Evolutionary conservation across 225 moss, liverwort and hornwort genomes (phyloP).

Genomic region (Takakia lepidozioides): DNA sequence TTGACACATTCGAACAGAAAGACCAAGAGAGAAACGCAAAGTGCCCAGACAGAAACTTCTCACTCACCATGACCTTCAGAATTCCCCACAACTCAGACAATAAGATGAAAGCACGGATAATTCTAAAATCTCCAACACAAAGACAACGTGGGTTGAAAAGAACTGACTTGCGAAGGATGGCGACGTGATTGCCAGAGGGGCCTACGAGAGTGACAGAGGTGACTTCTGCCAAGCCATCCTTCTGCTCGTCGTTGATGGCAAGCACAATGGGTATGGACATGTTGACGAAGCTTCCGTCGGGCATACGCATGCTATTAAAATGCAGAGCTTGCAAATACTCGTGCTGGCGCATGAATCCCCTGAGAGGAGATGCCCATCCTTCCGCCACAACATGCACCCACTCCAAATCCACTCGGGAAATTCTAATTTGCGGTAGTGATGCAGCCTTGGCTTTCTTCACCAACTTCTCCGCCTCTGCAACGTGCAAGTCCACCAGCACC

Average conservation of each 20-base stretch:
- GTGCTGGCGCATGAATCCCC: conserved; percentile 80
- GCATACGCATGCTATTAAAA: conserved; percentile 49
- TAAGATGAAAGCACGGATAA: too few relatives aligned
- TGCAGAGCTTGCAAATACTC: conserved; percentile 83
- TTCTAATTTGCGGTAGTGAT: conserved; percentile 38
- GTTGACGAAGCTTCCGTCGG: conserved; percentile 52
- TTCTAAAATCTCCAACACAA: too few relatives aligned
- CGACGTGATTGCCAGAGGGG: conserved; percentile 46
- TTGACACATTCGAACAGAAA: too few relatives aligned
- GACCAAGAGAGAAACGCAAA: too few relatives aligned
- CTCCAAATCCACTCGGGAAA: conserved; percentile 58
- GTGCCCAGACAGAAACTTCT: too few relatives aligned
- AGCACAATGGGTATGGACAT: conserved; percentile 93
- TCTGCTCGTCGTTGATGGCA: conserved; percentile 63
- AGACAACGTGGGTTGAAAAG: too few relatives aligned
- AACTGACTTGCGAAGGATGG: conserved; percentile 80
- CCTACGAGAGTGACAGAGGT: conserved; percentile 52
- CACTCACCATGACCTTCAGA: too few relatives aligned
- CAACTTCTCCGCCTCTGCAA: conserved; percentile 28
- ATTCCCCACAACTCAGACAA: too few relatives aligned
- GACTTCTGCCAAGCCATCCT: conserved; percentile 31
- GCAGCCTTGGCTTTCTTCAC: conserved; percentile 42
- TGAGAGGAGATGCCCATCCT: conserved; percentile 83
- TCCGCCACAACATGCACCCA: conserved; percentile 89
- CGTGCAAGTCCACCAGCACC: conserved; percentile 63